Conservation (phyloP, 331 rosid genomes). For the Quercus lobata region DNA sequence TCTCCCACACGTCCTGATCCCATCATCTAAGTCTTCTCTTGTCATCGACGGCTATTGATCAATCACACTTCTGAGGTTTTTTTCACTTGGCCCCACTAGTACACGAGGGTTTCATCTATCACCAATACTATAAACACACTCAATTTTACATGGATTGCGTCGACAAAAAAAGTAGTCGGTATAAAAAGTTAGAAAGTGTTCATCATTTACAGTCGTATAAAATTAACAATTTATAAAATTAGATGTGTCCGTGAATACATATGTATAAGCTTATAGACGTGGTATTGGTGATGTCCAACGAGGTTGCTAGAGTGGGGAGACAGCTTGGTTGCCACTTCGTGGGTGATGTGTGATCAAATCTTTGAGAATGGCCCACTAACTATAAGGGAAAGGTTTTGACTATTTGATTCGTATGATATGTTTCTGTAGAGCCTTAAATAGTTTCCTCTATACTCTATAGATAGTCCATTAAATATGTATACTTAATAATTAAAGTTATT, state of each 20-base stretch:
- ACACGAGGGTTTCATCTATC: conserved; percentile 9
- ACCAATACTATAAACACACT: no score
- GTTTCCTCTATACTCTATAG: background rate
- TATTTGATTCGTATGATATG: conserved; percentile 1
- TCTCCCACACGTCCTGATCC: conserved; percentile 6
- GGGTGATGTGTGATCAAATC: conserved; percentile 31
- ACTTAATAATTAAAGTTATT: no score
- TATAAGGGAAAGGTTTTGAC: conserved; percentile 19
- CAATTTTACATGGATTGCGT: no score
- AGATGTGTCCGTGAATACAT: background rate
- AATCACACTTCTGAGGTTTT: background rate
- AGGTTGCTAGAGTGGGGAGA: conserved; percentile 12
- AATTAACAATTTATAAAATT: fast-evolving
- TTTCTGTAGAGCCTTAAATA: background rate
- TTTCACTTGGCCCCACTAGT: background rate
- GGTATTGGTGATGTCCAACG: conserved; percentile 33
- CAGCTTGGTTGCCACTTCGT: conserved; percentile 19
- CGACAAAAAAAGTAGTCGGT: no score
- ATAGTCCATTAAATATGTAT: background rate
- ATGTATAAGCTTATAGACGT: conserved; percentile 20
- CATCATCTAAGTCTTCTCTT: background rate
- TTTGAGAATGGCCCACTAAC: background rate
- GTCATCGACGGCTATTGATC: conserved; percentile 2
- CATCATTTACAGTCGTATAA: no score
- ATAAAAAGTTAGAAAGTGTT: no score